phyloP scores from a whole-genome alignment of 148 eudicot genomes.

The Suaeda aralocaspica region DNA sequence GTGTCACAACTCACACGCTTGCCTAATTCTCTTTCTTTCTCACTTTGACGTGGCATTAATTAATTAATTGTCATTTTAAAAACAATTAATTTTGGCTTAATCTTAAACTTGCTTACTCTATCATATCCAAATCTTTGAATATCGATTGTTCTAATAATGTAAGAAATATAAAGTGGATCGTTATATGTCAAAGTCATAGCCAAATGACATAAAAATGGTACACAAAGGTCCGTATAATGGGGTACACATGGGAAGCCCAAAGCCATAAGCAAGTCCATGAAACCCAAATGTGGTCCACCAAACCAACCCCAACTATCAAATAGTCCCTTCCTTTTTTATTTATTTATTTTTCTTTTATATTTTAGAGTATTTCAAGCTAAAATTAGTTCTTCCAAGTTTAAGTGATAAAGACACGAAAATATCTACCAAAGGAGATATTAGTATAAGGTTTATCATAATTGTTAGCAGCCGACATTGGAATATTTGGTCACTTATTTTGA shows the following conservation, averaged over 20 bases:
- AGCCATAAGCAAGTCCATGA: conserved; percentile 1
- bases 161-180: no score
- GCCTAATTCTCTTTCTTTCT: conserved; percentile 1
- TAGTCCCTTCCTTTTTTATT: no score
- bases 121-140: background rate
- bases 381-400: background rate
- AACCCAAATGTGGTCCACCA: conserved; percentile 18
- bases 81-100: background rate
- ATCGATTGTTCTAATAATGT: no score
- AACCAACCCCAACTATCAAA: background rate
- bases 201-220: background rate
- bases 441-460: background rate
- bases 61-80: background rate
- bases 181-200: background rate
- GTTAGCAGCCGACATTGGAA: background rate
- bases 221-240: conserved; percentile 1
- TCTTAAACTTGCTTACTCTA: background rate
- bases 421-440: background rate
- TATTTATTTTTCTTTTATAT: no score
- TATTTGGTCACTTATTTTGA: background rate
- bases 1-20: conserved; percentile 29
- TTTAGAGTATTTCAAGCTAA: no score
- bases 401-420: background rate
- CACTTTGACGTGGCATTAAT: background rate
- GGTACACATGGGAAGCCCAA: conserved; percentile 20